Evolutionary conservation across 2,329 filamentous ascomycete species (phyloP), one percentile per base, ranked within the genome.

Genomic region (Hymenoscyphus fraxineus): DNA sequence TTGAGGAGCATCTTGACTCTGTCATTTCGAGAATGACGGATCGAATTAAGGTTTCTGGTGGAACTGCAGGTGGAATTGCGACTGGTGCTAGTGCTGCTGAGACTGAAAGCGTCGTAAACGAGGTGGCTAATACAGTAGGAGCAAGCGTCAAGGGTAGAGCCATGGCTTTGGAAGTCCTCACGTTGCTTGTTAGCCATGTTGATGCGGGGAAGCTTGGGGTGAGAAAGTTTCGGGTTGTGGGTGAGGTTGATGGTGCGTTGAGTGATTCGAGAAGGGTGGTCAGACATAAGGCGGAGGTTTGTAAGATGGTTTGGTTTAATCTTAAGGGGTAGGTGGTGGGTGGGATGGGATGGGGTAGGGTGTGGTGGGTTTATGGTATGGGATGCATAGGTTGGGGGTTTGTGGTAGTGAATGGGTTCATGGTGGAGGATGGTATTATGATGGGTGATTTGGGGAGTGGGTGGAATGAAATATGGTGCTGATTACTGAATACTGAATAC

Each of bases 1-100:
- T 74, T 3, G 66, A 72, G 57, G 67, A 68, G 16, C 66, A 76
- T 63, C 63, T 74, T 4, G 67, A 73, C 58, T 67, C 66, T 7
- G 62, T 75, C 0, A 72, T 76, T 31, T 70, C 67, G n/a, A 65
- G 70, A 0, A 71, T 76, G 69, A 69, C 69, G 0, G 69, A 70
- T 63, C 69, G 72, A 35, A 66, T 66, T n/a, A 73, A 72, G 35
- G 35, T 35, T 35, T 35, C 35, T 35, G 4, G 35, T 35, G 35
- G 27, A 27, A 27, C 27, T 27, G 27, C 27, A 27, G 3, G 6
- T 35, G 35, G 35, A 7, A 10, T 6, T 35, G 1, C 3, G 1
- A 35, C 6, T 10, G 9, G 35, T 35, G 35, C 35, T 35, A 35
- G 35, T 35, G 9, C 35, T 10, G 9, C 2, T 35, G 9, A 6